Evolutionary conservation across 2,329 filamentous ascomycete species (phyloP).

Genomic region (Pseudovirgaria hyperparasitica): DNA sequence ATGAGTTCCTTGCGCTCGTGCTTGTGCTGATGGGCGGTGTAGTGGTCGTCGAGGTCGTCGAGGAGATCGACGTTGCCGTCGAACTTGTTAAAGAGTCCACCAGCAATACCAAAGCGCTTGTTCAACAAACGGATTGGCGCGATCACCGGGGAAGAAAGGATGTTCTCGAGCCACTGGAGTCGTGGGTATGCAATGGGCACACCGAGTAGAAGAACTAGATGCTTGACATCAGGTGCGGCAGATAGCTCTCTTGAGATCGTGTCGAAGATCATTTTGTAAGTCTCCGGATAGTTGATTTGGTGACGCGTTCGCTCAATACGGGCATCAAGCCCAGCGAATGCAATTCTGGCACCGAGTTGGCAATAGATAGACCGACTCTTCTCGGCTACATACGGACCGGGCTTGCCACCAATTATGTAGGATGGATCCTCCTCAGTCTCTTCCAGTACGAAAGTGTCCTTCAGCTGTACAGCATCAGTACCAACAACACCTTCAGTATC

Average conservation of each 20-base stretch:
- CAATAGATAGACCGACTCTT: conserved; percentile 48
- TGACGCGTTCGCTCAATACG: conserved; percentile 71
- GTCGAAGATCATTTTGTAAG: conserved; percentile 49
- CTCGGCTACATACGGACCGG: conserved; percentile 55
- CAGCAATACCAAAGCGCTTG: conserved; percentile 76
- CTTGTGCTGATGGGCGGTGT: conserved; percentile 87
- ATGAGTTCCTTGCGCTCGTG: conserved; percentile 66
- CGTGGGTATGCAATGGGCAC: conserved; percentile 61
- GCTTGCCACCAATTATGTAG: conserved; percentile 66
- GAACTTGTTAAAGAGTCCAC: conserved; percentile 83
- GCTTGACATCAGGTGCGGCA: conserved; percentile 45
- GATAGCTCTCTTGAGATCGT: conserved; percentile 40
- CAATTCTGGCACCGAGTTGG: conserved; percentile 51
- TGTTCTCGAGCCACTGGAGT: conserved; percentile 92
- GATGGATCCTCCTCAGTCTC: conserved; percentile 48
- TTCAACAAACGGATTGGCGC: conserved; percentile 82
- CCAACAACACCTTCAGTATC: conserved; percentile 31
- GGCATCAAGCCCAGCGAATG: conserved; percentile 47
- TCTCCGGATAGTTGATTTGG: conserved; percentile 73
- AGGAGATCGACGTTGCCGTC: conserved; percentile 61
- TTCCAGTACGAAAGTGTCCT: conserved; percentile 59
- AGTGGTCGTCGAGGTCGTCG: conserved; percentile 57
- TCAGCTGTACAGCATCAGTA: conserved; percentile 58
- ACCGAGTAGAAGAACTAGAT: conserved; percentile 50
- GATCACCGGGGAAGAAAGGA: conserved; percentile 74